phyloP scores from a whole-genome alignment of 768 basidiomycete species.

The Pulveroboletus frians region DNA sequence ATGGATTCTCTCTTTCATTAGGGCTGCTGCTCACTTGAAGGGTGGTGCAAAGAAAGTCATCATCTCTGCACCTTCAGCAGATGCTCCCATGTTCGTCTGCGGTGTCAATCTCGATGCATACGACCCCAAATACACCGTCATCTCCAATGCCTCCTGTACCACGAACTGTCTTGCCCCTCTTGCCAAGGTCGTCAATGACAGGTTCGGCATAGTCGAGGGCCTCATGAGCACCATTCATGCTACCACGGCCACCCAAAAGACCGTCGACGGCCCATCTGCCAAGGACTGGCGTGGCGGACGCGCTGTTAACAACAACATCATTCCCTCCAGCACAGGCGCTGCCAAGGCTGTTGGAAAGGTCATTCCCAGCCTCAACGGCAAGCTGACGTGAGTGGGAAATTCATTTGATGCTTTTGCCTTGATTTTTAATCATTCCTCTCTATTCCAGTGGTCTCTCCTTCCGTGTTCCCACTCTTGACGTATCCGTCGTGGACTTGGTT shows the following conservation, averaged over 20 bases:
- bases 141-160: conserved; percentile 99
- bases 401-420: background rate
- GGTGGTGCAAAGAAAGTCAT: conserved; percentile 99
- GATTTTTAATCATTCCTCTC: background rate
- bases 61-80: conserved; percentile 98
- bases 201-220: conserved; percentile 92
- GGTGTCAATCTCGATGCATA: conserved; percentile 96
- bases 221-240: conserved; percentile 99
- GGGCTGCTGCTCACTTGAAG: conserved; percentile 89
- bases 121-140: conserved; percentile 83
- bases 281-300: conserved; percentile 99
- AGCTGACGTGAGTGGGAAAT: conserved; percentile 75
- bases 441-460: conserved; percentile 76
- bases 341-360: conserved; percentile 99
- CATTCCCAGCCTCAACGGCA: conserved; percentile 93
- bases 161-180: conserved; percentile 99
- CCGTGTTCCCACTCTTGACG: conserved; percentile 95
- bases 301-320: conserved; percentile 96
- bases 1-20: conserved; percentile 23
- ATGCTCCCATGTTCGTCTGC: conserved; percentile 91
- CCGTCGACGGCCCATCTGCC: conserved; percentile 88
- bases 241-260: conserved; percentile 94
- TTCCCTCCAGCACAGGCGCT: conserved; percentile 97
- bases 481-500: conserved; percentile 97
- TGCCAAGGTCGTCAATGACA: conserved; percentile 97